A percentile compares a stretch with the other conserved stretches of the same genome.
Conservation (phyloP, 2,329 filamentous ascomycete species). For the Paramyrothecium sp. region DNA sequence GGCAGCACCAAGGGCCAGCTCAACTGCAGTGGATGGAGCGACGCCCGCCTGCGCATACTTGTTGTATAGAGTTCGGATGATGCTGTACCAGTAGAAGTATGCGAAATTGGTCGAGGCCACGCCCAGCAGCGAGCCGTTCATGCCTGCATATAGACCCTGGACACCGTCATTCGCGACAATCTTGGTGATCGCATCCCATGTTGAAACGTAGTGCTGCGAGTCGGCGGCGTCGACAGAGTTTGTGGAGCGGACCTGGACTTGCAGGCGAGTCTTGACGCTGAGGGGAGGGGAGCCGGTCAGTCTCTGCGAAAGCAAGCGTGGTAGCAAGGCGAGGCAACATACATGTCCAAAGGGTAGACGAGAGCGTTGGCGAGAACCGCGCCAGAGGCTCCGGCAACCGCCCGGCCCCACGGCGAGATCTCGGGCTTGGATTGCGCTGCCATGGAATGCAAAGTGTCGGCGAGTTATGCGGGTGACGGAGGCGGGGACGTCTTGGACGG, state of each 20-base stretch:
- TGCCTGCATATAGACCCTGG: constrained; percentile 82
- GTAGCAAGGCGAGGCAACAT: constrained; percentile 34
- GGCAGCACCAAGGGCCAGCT: constrained; percentile 80
- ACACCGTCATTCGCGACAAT: constrained; percentile 81
- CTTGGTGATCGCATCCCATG: constrained; percentile 82
- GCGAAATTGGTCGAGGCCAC: constrained; percentile 98
- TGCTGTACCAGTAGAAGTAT: constrained; percentile 98
- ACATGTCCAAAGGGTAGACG: constrained; percentile 97
- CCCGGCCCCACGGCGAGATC: constrained; percentile 89
- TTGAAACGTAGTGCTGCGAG: constrained; percentile 75
- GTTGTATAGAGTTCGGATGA: constrained; percentile 80
- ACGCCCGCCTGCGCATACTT: constrained; percentile 48
- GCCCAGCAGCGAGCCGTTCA: constrained; percentile 81
- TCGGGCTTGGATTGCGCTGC: constrained; percentile 61
- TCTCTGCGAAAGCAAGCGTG: not conserved
- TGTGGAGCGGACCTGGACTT: constrained; percentile 81
- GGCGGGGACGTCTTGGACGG: too few species aligned
- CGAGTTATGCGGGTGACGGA: too few species aligned
- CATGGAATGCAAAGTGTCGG: constrained; percentile 33
- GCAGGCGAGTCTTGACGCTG: constrained; percentile 93
- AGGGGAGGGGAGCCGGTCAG: not conserved
- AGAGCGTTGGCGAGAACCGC: constrained; percentile 93
- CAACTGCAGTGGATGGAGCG: constrained; percentile 74
- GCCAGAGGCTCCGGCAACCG: constrained; percentile 87
- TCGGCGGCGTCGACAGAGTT: constrained; percentile 45